Evolutionary conservation across 2,329 filamentous ascomycete species (phyloP).

Genomic region (Rhynchosporium graminicola): DNA sequence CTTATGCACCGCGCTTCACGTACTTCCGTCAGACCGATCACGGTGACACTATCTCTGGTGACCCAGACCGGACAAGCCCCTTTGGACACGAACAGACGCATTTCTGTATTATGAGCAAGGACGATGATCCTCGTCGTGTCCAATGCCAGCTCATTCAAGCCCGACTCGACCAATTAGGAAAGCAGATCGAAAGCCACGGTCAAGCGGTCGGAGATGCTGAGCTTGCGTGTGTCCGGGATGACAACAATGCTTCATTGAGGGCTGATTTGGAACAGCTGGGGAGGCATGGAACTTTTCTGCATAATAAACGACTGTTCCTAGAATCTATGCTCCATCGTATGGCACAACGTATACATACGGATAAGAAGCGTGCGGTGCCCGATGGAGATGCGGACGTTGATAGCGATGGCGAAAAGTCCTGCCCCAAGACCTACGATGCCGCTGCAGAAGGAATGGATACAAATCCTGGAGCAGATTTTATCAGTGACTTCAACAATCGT

Average conservation of each 20-base stretch:
- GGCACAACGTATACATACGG: slow-evolving; percentile 37
- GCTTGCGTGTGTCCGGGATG: slow-evolving; percentile 58
- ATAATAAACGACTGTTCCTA: slow-evolving; percentile 59
- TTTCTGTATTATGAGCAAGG: slow-evolving; percentile 90
- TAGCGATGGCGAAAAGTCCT: slow-evolving; percentile 38
- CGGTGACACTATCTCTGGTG: slow-evolving; percentile 74
- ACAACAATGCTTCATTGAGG: slow-evolving; percentile 53
- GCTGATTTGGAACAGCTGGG: slow-evolving; percentile 62
- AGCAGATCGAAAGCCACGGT: slow-evolving; percentile 76
- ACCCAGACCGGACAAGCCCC: slow-evolving; percentile 78
- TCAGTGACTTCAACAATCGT: slow-evolving; percentile 95
- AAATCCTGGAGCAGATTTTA: slow-evolving; percentile 74
- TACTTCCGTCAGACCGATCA: slow-evolving; percentile 98
- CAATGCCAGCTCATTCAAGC: slow-evolving; percentile 83
- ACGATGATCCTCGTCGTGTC: slow-evolving; percentile 84
- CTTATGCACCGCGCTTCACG: slow-evolving; percentile 90
- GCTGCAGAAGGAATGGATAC: slow-evolving; percentile 61
- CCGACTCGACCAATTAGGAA: slow-evolving; percentile 74
- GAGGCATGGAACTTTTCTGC: slow-evolving; percentile 56
- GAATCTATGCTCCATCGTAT: slow-evolving; percentile 53
- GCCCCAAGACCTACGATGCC: slow-evolving; percentile 42
- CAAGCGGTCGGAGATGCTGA: slow-evolving; percentile 75
- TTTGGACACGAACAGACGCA: slow-evolving; percentile 95
- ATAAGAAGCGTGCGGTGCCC: slow-evolving; percentile 33
- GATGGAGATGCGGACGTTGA: slow-evolving; percentile 43